Evolutionary conservation across 2,329 filamentous ascomycete species (phyloP).

Genomic region (Fusarium sterilihyphosum): DNA sequence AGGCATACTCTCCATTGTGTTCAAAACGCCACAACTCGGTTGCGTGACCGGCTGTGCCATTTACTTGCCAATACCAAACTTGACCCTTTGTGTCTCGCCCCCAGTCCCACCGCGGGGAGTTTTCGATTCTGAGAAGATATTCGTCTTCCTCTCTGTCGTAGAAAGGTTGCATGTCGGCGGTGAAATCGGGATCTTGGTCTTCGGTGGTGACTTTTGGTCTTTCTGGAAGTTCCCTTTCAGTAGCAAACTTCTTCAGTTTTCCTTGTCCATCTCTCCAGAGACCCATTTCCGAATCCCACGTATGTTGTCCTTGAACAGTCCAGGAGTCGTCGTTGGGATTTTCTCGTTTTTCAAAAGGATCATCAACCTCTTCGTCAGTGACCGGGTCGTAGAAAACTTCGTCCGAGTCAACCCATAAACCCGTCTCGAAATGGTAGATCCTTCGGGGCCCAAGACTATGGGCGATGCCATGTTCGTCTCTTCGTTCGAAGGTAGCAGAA

Average conservation of each 20-base stretch:
- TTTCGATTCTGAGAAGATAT: background rate
- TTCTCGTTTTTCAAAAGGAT: background rate
- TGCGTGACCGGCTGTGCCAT: background rate
- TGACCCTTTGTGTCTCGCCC: background rate
- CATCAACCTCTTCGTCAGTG: background rate
- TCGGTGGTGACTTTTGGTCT: background rate
- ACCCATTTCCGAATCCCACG: background rate
- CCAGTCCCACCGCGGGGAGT: slow-evolving; percentile 4
- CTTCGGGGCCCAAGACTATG: background rate
- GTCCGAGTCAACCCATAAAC: background rate
- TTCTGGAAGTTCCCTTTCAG: background rate
- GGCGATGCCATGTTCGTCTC: background rate
- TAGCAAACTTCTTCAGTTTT: background rate
- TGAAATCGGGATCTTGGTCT: background rate
- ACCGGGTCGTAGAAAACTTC: background rate
- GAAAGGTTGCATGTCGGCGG: background rate
- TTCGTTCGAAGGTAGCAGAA: background rate
- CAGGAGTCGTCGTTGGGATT: background rate
- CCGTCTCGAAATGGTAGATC: background rate
- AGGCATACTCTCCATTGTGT: background rate
- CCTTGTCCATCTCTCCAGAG: slow-evolving; percentile 5
- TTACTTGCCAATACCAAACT: slow-evolving; percentile 11
- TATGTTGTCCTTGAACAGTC: background rate
- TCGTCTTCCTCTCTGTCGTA: slow-evolving; percentile 3
- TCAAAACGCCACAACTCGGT: slow-evolving; percentile 11